These are phyloP conservation scores for Apiospora sp. DNA, from an alignment of 2,329 filamentous ascomycete genomes.

Conservation along the genomic window DNA sequence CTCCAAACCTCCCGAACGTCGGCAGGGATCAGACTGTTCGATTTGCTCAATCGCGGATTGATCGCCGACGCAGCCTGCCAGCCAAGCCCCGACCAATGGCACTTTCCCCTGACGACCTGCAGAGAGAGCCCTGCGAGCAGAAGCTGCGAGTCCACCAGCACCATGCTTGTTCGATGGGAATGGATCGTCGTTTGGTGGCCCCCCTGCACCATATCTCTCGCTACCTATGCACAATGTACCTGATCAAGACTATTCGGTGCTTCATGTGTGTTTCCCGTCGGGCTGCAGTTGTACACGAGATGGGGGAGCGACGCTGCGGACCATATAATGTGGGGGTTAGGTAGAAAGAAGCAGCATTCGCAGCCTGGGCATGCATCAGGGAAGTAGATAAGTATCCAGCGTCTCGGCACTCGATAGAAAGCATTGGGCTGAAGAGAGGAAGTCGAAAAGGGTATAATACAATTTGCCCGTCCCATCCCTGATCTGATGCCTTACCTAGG, in stretches of 20 bases:
- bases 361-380: neutral
- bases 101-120: neutral
- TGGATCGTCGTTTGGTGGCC: neutral
- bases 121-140: neutral
- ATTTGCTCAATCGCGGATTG: slow-evolving; percentile 5
- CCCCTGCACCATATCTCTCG: neutral
- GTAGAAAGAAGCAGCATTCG: neutral
- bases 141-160: too few relatives aligned
- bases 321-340: neutral
- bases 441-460: neutral
- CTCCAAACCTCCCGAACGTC: neutral
- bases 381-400: neutral
- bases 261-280: slow-evolving; percentile 9
- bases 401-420: neutral
- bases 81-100: neutral
- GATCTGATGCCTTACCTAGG: neutral
- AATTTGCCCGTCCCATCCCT: neutral
- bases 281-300: neutral
- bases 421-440: neutral
- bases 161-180: neutral
- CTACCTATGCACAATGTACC: neutral
- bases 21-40: neutral
- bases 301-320: neutral
- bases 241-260: neutral
- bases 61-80: neutral